phyloP scores from a whole-genome alignment of 768 basidiomycete species.

The Hydnomerulius pinastri region DNA sequence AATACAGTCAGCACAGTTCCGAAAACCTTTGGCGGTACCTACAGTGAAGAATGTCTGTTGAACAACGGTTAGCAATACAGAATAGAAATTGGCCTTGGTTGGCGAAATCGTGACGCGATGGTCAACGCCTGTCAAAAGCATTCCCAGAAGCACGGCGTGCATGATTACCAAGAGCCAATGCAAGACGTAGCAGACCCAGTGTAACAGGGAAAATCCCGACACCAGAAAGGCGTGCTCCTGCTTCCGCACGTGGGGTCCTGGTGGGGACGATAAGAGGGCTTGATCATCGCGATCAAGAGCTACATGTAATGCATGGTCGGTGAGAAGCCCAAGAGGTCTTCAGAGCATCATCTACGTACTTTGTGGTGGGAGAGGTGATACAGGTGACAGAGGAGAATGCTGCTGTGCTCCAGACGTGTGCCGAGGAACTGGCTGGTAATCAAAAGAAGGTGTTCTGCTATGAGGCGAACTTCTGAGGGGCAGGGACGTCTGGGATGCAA shows the following conservation, averaged over 20 bases:
- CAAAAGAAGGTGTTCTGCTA: neutral
- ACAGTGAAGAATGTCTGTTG: constrained; percentile 2
- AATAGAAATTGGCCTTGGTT: neutral
- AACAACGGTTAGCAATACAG: neutral
- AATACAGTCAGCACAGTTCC: neutral
- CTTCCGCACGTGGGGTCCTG: neutral
- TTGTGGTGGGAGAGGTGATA: neutral
- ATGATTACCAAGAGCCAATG: constrained; percentile 1
- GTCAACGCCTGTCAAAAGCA: neutral
- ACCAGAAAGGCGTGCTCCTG: neutral
- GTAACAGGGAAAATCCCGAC: neutral
- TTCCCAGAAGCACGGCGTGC: constrained; percentile 2
- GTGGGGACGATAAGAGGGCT: neutral
- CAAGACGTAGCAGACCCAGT: neutral
- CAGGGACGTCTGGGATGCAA: neutral
- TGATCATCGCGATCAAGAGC: neutral
- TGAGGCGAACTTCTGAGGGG: neutral
- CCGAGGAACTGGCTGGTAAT: neutral
- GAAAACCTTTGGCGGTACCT: neutral
- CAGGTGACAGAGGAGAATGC: neutral
- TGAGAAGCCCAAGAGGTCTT: neutral
- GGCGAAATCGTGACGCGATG: neutral
- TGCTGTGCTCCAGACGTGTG: neutral
- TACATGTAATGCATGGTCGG: neutral
- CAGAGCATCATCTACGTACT: neutral